Evolutionary conservation across 352 stramenopile genomes (phyloP).

Genomic region (Blastocystis sp.): DNA sequence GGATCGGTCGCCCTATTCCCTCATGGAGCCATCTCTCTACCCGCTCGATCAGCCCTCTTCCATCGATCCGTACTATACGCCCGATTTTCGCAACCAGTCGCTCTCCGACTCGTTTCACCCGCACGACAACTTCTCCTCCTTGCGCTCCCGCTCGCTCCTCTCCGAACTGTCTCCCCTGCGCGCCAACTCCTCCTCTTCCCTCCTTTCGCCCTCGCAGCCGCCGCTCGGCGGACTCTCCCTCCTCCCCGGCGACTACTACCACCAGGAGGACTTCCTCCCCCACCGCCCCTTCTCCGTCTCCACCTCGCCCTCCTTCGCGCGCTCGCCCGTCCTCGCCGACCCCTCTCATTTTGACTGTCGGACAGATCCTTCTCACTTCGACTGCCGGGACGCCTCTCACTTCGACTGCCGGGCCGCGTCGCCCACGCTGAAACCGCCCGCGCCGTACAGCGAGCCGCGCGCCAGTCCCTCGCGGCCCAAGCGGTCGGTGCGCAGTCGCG

Average conservation of each 20-base stretch:
- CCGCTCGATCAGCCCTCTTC: neutral
- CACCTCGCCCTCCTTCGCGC: neutral
- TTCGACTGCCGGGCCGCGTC: too few species aligned
- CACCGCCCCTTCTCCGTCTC: neutral
- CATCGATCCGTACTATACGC: slow-evolving; percentile 28
- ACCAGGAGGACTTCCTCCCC: neutral
- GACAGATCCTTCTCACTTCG: too few species aligned
- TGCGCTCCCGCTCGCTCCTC: neutral
- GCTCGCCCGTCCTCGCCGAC: neutral
- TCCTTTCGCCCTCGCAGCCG: neutral
- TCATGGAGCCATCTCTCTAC: neutral
- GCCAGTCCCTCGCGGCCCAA: neutral
- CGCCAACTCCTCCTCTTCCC: neutral
- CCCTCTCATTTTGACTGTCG: neutral
- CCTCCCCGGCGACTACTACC: neutral
- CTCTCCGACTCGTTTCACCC: neutral
- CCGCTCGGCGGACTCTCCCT: neutral
- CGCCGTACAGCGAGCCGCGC: neutral
- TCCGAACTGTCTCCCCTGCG: neutral
- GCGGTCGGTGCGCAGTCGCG: neutral
- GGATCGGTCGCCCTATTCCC: neutral
- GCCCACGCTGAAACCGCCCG: neutral
- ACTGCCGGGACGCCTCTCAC: too few species aligned
- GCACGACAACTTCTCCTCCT: neutral
- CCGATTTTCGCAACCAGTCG: slow-evolving; percentile 35